Conservation (phyloP, 148 eudicot genomes). For the Polygonum maritimum region DNA sequence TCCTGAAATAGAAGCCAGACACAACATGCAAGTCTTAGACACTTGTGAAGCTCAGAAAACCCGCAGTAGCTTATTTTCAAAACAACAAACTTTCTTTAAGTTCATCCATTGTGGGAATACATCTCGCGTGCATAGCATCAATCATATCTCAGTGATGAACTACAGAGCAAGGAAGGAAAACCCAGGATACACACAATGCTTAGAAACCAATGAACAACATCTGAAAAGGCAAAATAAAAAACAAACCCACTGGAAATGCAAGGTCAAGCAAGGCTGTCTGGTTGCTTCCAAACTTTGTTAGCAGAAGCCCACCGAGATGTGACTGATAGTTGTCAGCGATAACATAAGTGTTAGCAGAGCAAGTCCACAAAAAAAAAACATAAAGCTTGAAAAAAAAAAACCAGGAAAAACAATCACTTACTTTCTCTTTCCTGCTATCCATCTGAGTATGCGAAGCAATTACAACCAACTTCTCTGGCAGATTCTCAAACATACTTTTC, state of each 20-base stretch:
- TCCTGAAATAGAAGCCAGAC: slow-evolving; percentile 35
- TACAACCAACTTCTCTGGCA: slow-evolving; percentile 67
- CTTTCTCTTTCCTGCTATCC: slow-evolving; percentile 87
- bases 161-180: neutral
- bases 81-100: neutral
- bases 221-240: neutral
- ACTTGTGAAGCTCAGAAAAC: neutral
- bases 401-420: slow-evolving; percentile 17
- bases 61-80: neutral
- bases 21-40: neutral
- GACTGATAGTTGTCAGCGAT: slow-evolving; percentile 30
- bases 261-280: slow-evolving; percentile 81
- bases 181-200: neutral
- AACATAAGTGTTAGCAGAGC: neutral
- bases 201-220: neutral
- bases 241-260: slow-evolving; percentile 66
- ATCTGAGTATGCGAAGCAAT: slow-evolving; percentile 81
- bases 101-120: neutral
- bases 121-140: neutral
- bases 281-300: slow-evolving; percentile 84
- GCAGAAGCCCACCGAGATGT: slow-evolving; percentile 82
- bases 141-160: neutral
- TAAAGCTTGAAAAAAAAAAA: neutral
- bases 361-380: neutral
- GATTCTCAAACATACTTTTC: slow-evolving; percentile 57